phyloP scores from a whole-genome alignment of 2,329 filamentous ascomycete species.

The Cladosporium sp. region DNA sequence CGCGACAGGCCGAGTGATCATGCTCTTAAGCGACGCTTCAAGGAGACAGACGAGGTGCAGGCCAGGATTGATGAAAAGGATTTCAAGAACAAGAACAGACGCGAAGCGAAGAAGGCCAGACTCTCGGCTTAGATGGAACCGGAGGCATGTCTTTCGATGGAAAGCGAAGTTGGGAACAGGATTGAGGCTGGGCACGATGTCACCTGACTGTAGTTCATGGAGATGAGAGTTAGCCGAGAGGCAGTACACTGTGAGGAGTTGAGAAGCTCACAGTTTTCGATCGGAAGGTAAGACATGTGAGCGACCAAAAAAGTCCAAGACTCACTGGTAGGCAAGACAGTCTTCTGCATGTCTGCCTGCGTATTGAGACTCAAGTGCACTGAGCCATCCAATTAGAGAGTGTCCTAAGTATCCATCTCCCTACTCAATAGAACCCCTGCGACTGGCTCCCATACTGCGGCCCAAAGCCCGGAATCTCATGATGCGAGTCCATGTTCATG shows the following conservation, averaged over 20 bases:
- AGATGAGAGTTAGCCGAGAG: no score
- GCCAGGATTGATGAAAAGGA: no score
- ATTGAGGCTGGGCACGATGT: no score
- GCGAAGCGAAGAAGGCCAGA: no score
- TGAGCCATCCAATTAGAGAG: neutral
- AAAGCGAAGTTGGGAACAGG: no score
- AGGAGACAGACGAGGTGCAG: no score
- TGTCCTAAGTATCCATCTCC: neutral
- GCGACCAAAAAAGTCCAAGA: neutral
- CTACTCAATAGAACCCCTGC: constrained; percentile 5
- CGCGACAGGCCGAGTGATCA: neutral
- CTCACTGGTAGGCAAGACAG: neutral
- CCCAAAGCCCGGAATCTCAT: constrained; percentile 31
- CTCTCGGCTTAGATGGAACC: no score
- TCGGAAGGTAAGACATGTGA: neutral
- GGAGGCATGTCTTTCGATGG: no score
- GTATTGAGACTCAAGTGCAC: neutral
- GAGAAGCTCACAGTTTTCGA: neutral
- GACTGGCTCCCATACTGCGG: constrained; percentile 26
- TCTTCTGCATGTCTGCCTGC: neutral
- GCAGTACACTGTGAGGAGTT: neutral
- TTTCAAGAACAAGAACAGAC: no score
- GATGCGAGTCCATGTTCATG: constrained; percentile 26
- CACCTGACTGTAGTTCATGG: no score
- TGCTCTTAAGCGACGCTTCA: no score